These are phyloP conservation scores for Gracilariopsis chorda DNA, from an alignment of 23 red algal species.

Conservation along the genomic window DNA sequence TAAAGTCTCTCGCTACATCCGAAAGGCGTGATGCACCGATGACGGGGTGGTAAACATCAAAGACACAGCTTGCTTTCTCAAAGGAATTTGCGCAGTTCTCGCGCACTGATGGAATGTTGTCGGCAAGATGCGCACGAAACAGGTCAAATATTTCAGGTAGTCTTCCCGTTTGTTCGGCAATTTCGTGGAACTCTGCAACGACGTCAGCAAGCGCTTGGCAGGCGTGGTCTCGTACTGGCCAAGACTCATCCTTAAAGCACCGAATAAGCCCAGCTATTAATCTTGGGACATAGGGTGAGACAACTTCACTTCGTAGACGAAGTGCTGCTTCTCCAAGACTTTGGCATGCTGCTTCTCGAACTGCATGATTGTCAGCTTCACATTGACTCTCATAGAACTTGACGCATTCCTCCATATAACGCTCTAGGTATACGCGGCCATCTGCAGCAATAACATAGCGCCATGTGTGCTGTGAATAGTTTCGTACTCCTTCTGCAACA, in stretches of 20 bases:
- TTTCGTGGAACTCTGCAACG: constrained; percentile 27
- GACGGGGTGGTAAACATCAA: constrained; percentile 33
- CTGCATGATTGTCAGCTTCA: constrained; percentile 93
- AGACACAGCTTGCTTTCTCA: constrained; percentile 52
- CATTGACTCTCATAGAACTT: constrained; percentile 73
- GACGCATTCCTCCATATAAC: constrained; percentile 44
- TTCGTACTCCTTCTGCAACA: constrained; percentile 90
- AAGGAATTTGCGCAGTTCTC: constrained; percentile 67
- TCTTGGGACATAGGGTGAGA: constrained; percentile 36
- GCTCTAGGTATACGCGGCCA: constrained; percentile 57
- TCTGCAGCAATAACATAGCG: constrained; percentile 25
- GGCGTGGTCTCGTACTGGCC: constrained; percentile 98
- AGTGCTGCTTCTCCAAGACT: constrained; percentile 69
- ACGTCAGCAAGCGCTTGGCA: constrained; percentile 69
- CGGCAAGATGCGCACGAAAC: constrained; percentile 60
- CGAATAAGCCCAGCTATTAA: constrained; percentile 65
- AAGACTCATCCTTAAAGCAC: constrained; percentile 92
- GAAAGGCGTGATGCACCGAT: not conserved
- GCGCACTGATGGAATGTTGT: constrained; percentile 89
- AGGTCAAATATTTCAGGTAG: constrained; percentile 59
- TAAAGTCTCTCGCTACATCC: not conserved
- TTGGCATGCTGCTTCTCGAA: constrained; percentile 92
- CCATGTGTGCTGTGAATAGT: constrained; percentile 77
- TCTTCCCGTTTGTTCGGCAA: constrained; percentile 26
- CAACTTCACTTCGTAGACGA: constrained; percentile 22